Evolutionary conservation across 345 rosid genomes (phyloP), one percentile per base, ranked within the genome.

Genomic region (Lepidium sativum): DNA sequence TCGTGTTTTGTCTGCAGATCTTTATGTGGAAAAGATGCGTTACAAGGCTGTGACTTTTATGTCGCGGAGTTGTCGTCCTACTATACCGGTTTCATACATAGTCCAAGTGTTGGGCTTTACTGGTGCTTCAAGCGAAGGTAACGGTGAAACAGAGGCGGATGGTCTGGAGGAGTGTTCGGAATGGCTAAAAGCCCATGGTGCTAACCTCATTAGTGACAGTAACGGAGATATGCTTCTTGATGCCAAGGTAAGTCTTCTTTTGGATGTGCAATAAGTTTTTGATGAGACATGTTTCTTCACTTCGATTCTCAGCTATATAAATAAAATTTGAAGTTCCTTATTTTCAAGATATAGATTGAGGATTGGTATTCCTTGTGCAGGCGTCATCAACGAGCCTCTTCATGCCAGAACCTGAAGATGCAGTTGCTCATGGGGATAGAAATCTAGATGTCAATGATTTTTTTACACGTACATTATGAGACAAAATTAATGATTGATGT

Each of bases 371-470:
- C 23, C 20, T 60, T 49, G 9, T 75, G 70, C 91, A 94, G 96
- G 95, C 83, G 42, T 86, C 97, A 8, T 73, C 96, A 20, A 80
- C 92, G 54, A 83, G 78, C 53, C 86, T 94, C 17, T 88, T 57
- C 79, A 81, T 90, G 82, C 99, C 97, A 18, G 99, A 90, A 49
- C 95, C 97, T 7, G 99, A 88, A 71, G 99, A 86, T 67, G 95
- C 97, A 0, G 97, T 94, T 18, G 78, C 96, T 47, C 99, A 94
- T 44, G 99, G 99, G 60, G 99, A 94, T 65, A 71, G 85, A 32
- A 81, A 61, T 74, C 91, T 94, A 31, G 99, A 92, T 34, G 97
- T 94, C 44, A 84, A 91, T 42, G 97, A 91, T 78, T 94, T 91
- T 75, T 68, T 94, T 47, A 77, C 96, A 5, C 78, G 97, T 49